Conservation (phyloP, 495 filamentous ascomycete genomes). For the Apiosordaria backusii region DNA sequence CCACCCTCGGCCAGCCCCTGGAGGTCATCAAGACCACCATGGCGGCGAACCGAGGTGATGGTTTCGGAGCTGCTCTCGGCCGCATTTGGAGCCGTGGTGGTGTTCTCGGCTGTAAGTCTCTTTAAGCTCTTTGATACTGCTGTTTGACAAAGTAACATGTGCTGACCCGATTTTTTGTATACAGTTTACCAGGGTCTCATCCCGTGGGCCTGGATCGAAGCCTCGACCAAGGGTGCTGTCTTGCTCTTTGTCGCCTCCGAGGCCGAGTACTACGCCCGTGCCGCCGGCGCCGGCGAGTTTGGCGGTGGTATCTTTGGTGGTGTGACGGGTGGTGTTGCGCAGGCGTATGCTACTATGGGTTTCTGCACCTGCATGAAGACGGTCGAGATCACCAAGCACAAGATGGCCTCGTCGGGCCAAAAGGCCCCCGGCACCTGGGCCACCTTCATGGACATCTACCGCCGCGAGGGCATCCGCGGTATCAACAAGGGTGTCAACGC, state of each 20-base stretch:
- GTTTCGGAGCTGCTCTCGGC: constrained; percentile 73
- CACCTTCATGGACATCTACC: constrained; percentile 97
- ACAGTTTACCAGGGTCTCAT: constrained; percentile 99
- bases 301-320: constrained; percentile 83
- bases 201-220: constrained; percentile 99
- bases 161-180: constrained; percentile 13
- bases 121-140: constrained; percentile 1
- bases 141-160: not conserved
- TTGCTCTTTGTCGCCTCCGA: constrained; percentile 98
- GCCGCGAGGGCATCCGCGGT: constrained; percentile 86
- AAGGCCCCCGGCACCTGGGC: constrained; percentile 84
- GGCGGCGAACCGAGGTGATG: constrained; percentile 91
- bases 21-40: constrained; percentile 99
- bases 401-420: constrained; percentile 76
- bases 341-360: constrained; percentile 98
- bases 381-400: constrained; percentile 98
- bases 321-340: constrained; percentile 90
- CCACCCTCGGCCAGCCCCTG: constrained; percentile 76
- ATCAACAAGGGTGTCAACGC: constrained; percentile 99
- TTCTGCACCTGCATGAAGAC: constrained; percentile 99
- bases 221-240: constrained; percentile 98
- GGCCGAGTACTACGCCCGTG: constrained; percentile 87
- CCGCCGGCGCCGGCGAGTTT: constrained; percentile 80
- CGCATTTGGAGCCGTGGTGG: constrained; percentile 94
- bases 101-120: constrained; percentile 87